A percentile compares a stretch with the other conserved stretches of the same genome.
Conservation (phyloP, 257 asterid genomes). For the Nicotiana knightiana region DNA sequence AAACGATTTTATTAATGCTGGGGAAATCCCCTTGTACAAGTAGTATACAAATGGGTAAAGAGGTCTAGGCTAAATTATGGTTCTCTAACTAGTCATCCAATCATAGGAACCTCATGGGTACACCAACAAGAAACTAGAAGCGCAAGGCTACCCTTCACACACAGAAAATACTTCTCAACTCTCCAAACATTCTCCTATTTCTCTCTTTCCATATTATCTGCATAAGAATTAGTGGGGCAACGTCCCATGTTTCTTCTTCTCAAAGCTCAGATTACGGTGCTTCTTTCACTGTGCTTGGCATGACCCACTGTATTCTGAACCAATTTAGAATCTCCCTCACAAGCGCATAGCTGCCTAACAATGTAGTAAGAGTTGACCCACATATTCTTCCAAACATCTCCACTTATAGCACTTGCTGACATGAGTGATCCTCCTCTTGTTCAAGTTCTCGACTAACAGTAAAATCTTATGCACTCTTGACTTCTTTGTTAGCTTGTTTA, state of each 20-base stretch:
- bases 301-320: too few species aligned
- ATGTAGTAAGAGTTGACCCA: too few species aligned
- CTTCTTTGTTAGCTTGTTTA: not conserved
- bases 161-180: not conserved
- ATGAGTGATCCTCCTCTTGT: not conserved
- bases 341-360: too few species aligned
- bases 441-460: not conserved
- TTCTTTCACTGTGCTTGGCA: not conserved
- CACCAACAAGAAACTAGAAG: too few species aligned
- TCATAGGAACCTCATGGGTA: too few species aligned
- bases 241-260: not conserved
- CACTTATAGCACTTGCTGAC: not conserved
- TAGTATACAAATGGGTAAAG: not conserved
- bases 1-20: not conserved
- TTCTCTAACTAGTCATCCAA: too few species aligned
- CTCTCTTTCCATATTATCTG: not conserved
- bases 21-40: not conserved
- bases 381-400: not conserved
- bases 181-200: not conserved
- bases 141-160: not conserved
- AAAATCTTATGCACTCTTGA: not conserved
- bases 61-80: not conserved
- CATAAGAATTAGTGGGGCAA: not conserved
- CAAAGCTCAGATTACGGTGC: not conserved
- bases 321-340: too few species aligned